A percentile compares a stretch with the other conserved stretches of the same genome.
Evolutionary conservation across 2,329 filamentous ascomycete genomes (phyloP).

Genomic region (Sporothrix curviconia): DNA sequence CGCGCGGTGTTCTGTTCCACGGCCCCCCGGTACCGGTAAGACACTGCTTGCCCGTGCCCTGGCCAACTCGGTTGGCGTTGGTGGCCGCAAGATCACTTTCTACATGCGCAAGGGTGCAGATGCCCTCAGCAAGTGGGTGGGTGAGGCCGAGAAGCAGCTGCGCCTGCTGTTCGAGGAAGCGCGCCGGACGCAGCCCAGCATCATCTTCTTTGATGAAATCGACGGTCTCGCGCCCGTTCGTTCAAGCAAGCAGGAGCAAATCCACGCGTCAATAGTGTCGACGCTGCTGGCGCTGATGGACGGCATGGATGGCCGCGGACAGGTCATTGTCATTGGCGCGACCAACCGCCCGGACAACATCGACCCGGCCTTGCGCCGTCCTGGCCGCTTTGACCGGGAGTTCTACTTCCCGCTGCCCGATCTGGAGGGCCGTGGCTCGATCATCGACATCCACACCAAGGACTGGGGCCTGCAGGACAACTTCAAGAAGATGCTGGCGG

Average conservation of each 20-base stretch:
- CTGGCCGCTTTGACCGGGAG: constrained; percentile 91
- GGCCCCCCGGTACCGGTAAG: constrained; percentile 97
- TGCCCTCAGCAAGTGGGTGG: constrained; percentile 97
- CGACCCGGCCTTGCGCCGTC: constrained; percentile 87
- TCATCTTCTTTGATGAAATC: constrained; percentile 99
- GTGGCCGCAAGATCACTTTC: constrained; percentile 92
- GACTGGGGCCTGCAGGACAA: constrained; percentile 77
- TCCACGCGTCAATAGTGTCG: constrained; percentile 94
- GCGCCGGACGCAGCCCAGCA: constrained; percentile 90
- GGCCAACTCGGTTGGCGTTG: constrained; percentile 80
- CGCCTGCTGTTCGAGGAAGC: constrained; percentile 93
- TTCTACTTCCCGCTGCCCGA: constrained; percentile 96
- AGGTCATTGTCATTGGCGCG: constrained; percentile 98
- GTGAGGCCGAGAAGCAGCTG: constrained; percentile 92
- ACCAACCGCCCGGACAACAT: constrained; percentile 96
- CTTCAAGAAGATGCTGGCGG: constrained; percentile 79
- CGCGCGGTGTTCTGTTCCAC: constrained; percentile 91
- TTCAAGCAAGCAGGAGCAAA: constrained; percentile 97
- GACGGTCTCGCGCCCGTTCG: constrained; percentile 92
- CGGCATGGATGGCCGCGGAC: constrained; percentile 94
- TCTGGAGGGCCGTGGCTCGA: constrained; percentile 69
- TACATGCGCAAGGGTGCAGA: constrained; percentile 99
- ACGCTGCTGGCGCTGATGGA: constrained; percentile 94
- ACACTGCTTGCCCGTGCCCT: constrained; percentile 90
- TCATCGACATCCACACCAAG: constrained; percentile 91